phyloP scores from a whole-genome alignment of 495 filamentous ascomycete genomes.

The Penicillium antarcticum region DNA sequence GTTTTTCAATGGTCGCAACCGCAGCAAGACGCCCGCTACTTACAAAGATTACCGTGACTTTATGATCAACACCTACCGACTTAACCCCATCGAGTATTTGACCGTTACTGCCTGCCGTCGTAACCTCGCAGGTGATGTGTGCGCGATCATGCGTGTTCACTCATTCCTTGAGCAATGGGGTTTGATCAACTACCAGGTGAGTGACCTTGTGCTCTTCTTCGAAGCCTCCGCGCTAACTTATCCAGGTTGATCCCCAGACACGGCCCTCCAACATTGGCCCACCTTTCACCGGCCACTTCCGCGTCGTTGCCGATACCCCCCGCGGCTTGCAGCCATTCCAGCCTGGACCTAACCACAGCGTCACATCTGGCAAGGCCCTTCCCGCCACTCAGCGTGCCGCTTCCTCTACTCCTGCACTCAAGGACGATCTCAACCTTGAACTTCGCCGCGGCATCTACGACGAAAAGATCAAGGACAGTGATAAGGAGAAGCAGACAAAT shows the following conservation, averaged over 20 bases:
- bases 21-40: conserved; percentile 94
- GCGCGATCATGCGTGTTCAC: conserved; percentile 97
- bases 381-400: conserved; percentile 71
- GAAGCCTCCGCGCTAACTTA: conserved; percentile 1
- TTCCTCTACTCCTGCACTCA: conserved; percentile 63
- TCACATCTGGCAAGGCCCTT: conserved; percentile 72
- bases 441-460: conserved; percentile 95
- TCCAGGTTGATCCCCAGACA: conserved; percentile 89
- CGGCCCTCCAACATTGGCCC: conserved; percentile 94
- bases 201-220: not conserved
- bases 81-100: conserved; percentile 93
- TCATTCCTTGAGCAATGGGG: conserved; percentile 99
- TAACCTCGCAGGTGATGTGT: conserved; percentile 95
- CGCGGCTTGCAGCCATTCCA: conserved; percentile 93
- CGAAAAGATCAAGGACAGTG: conserved; percentile 78
- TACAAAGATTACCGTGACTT: conserved; percentile 99
- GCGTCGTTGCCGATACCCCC: conserved; percentile 89
- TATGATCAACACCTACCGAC: conserved; percentile 97
- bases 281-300: conserved; percentile 96
- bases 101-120: conserved; percentile 96
- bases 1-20: conserved; percentile 96
- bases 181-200: conserved; percentile 95
- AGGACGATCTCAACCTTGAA: conserved; percentile 81
- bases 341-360: conserved; percentile 70
- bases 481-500: conserved; percentile 68